These are phyloP conservation scores for Jatropha multifida DNA, from an alignment of 441 rosid species.

Conservation along the genomic window DNA sequence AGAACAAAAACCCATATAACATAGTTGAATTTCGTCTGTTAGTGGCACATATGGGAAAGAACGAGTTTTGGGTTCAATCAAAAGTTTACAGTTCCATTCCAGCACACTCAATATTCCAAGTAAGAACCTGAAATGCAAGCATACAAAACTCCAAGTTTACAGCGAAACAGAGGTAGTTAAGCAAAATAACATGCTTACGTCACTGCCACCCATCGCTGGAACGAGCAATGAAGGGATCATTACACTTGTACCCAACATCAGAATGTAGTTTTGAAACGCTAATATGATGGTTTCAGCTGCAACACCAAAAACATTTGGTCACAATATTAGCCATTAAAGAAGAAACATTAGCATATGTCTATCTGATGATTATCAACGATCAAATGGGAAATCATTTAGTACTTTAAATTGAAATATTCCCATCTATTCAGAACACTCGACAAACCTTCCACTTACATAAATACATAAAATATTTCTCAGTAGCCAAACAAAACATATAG, in stretches of 20 bases:
- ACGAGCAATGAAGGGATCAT: slow-evolving; percentile 97
- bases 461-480: background rate
- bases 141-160: background rate
- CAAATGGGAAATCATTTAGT: background rate
- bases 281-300: slow-evolving; percentile 87
- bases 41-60: background rate
- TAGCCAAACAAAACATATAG: slow-evolving; percentile 2
- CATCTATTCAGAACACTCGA: background rate
- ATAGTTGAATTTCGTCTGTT: background rate
- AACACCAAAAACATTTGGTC: slow-evolving; percentile 12
- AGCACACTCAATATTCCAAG: background rate
- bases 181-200: slow-evolving; percentile 46
- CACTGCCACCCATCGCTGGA: slow-evolving; percentile 94
- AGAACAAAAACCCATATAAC: background rate
- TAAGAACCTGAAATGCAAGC: background rate
- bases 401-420: background rate
- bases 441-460: too few species aligned
- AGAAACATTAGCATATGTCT: background rate
- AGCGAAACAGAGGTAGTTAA: background rate
- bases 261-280: slow-evolving; percentile 89
- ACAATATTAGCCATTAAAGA: background rate
- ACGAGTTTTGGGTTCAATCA: background rate
- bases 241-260: slow-evolving; percentile 91
- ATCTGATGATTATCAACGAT: background rate
- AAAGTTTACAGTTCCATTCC: background rate